A percentile compares a stretch with the other conserved stretches of the same genome.
Conservation (phyloP, 352 stramenopile species). For the Pythium grandisporangium region DNA sequence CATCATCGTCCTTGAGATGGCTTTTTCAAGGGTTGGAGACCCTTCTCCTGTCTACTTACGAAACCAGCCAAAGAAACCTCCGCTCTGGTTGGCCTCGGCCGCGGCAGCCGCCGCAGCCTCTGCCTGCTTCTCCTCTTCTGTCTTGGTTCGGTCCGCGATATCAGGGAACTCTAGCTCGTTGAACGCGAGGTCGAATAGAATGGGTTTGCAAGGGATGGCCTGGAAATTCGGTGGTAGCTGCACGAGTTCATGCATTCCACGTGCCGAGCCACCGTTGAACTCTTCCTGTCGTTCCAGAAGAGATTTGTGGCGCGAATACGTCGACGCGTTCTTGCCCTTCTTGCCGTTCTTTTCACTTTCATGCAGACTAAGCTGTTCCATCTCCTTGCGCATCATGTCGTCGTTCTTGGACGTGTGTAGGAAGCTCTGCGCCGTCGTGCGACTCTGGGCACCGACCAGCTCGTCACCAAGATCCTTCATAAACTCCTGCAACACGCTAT, state of each 20-base stretch:
- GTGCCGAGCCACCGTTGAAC: constrained; percentile 32
- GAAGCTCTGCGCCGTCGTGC: constrained; percentile 66
- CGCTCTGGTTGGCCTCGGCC: constrained; percentile 18
- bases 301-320: constrained; percentile 19
- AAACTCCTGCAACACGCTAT: constrained; percentile 53
- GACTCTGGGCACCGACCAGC: constrained; percentile 51
- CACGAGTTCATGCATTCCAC: constrained; percentile 52
- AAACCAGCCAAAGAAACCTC: constrained; percentile 79
- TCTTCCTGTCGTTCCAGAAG: constrained; percentile 50
- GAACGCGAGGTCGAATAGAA: constrained; percentile 79
- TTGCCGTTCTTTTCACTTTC: constrained; percentile 16
- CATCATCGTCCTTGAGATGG: too few species aligned
- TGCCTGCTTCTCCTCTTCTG: constrained; percentile 54
- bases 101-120: constrained; percentile 23
- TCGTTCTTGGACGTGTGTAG: constrained; percentile 45
- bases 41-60: too few species aligned
- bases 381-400: constrained; percentile 46
- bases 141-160: constrained; percentile 68
- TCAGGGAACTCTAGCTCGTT: constrained; percentile 77
- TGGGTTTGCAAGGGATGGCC: constrained; percentile 60
- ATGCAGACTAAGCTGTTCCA: constrained; percentile 49
- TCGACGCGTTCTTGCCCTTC: too few species aligned
- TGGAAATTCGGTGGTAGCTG: constrained; percentile 54
- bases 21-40: too few species aligned
- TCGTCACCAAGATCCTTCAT: constrained; percentile 48